Evolutionary conservation across 2,329 filamentous ascomycete genomes (phyloP).

Genomic region (Ophiostoma populinum): DNA sequence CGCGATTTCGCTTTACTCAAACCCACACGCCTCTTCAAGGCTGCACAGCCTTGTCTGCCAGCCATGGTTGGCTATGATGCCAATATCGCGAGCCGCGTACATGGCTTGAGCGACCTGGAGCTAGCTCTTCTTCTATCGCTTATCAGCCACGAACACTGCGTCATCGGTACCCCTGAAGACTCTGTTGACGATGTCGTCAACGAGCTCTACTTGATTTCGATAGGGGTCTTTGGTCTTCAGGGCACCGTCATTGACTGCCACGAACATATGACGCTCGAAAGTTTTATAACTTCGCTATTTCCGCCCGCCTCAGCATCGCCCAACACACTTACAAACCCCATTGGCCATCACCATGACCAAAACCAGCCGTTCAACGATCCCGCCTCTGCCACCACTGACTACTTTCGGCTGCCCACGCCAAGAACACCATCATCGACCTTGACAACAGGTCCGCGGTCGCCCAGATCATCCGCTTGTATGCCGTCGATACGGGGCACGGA

Average conservation of each 20-base stretch:
- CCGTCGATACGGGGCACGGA: background rate
- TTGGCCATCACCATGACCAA: slow-evolving; percentile 7
- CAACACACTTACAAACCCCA: slow-evolving; percentile 13
- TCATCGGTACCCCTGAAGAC: slow-evolving; percentile 55
- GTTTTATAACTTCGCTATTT: slow-evolving; percentile 59
- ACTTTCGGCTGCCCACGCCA: slow-evolving; percentile 11
- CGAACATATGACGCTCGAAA: slow-evolving; percentile 56
- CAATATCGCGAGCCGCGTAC: slow-evolving; percentile 48
- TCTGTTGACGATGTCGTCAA: slow-evolving; percentile 50
- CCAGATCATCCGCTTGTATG: background rate
- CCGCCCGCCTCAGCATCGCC: slow-evolving; percentile 18
- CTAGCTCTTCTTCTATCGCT: slow-evolving; percentile 72
- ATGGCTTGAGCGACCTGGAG: slow-evolving; percentile 71
- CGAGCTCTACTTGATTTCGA: slow-evolving; percentile 54
- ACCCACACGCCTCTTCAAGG: no score
- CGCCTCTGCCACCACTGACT: slow-evolving; percentile 6
- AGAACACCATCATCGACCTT: background rate
- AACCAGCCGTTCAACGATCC: background rate
- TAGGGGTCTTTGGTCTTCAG: slow-evolving; percentile 54
- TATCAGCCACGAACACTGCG: slow-evolving; percentile 68
- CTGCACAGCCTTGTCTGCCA: no score
- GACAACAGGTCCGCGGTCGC: background rate
- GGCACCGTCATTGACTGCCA: slow-evolving; percentile 58
- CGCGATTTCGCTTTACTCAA: no score
- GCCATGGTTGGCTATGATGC: slow-evolving; percentile 20